A percentile compares a stretch with the other conserved stretches of the same genome.
Conservation (phyloP, 495 filamentous ascomycete genomes). For the Lasiosphaeriaceae sp. region DNA sequence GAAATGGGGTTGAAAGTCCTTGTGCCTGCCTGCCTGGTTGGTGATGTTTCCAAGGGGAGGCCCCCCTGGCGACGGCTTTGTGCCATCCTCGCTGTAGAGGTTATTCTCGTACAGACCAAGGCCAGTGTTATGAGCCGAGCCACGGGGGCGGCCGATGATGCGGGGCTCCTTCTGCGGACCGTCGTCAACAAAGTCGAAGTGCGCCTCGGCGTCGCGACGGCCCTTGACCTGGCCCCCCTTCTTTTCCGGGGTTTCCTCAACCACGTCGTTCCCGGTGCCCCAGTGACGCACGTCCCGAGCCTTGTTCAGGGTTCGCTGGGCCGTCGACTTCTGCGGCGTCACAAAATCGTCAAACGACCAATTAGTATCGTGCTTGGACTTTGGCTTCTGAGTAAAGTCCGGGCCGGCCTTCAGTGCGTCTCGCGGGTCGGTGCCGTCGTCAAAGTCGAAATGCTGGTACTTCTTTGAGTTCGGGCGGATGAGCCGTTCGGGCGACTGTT, state of each 20-base stretch:
- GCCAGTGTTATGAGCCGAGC: conserved; percentile 55
- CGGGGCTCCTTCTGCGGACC: conserved; percentile 43
- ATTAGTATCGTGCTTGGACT: conserved; percentile 61
- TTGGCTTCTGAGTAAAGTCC: conserved; percentile 34
- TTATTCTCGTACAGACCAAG: conserved; percentile 75
- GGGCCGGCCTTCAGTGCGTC: conserved; percentile 27
- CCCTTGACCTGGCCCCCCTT: conserved; percentile 57
- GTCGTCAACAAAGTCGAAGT: conserved; percentile 54
- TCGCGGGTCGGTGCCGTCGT: conserved; percentile 52
- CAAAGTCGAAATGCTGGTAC: conserved; percentile 85
- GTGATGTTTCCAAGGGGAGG: conserved; percentile 55
- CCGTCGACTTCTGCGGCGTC: conserved; percentile 67
- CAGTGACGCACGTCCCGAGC: conserved; percentile 62
- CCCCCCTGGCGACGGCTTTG: conserved; percentile 24
- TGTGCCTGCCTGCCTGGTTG: conserved; percentile 61
- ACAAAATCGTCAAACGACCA: conserved; percentile 86
- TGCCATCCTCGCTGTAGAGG: conserved; percentile 56
- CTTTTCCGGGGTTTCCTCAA: conserved; percentile 53
- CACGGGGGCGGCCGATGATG: conserved; percentile 47
- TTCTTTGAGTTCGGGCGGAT: conserved; percentile 65
- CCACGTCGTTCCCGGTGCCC: conserved; percentile 63
- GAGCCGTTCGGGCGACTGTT: conserved; percentile 40
- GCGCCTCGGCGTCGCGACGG: conserved; percentile 72
- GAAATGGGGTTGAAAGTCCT: conserved; percentile 74
- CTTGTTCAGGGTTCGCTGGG: conserved; percentile 38